Evolutionary conservation across 768 basidiomycete species (phyloP).

Genomic region (Pisolithus microcarpus): DNA sequence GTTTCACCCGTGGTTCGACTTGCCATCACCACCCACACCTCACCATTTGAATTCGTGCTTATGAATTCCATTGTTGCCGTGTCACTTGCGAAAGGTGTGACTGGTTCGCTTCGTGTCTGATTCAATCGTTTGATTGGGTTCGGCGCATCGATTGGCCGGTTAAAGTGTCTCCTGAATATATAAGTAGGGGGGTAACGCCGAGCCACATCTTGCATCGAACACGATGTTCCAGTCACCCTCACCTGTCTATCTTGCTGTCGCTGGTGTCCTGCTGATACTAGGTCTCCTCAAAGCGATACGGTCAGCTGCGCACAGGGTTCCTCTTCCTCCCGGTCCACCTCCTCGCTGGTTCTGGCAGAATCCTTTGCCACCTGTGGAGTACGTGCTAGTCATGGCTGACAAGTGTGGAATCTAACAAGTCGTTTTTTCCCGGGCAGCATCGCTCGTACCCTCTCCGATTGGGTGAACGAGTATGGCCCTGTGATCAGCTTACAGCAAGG

Average conservation of each 20-base stretch:
- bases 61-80: no score
- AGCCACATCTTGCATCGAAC: background rate
- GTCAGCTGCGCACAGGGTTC: background rate
- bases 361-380: slow-evolving; percentile 14
- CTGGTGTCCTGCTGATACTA: background rate
- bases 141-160: background rate
- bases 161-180: no score
- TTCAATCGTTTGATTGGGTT: background rate
- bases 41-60: no score
- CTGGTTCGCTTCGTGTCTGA: background rate
- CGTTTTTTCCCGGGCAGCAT: slow-evolving; percentile 1
- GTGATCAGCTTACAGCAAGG: slow-evolving; percentile 50
- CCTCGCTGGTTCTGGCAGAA: slow-evolving; percentile 20
- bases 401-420: background rate
- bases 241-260: background rate
- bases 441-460: slow-evolving; percentile 37
- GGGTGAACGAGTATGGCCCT: slow-evolving; percentile 53
- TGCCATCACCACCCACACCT: no score
- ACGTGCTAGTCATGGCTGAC: background rate
- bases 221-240: background rate
- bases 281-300: background rate
- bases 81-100: no score
- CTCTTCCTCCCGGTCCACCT: slow-evolving; percentile 22
- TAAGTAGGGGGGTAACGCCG: background rate
- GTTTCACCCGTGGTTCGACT: no score